Evolutionary conservation across 805 yeast genomes (phyloP), one percentile per base, ranked within the genome.

Genomic region (Yamadazyma laniorum): DNA sequence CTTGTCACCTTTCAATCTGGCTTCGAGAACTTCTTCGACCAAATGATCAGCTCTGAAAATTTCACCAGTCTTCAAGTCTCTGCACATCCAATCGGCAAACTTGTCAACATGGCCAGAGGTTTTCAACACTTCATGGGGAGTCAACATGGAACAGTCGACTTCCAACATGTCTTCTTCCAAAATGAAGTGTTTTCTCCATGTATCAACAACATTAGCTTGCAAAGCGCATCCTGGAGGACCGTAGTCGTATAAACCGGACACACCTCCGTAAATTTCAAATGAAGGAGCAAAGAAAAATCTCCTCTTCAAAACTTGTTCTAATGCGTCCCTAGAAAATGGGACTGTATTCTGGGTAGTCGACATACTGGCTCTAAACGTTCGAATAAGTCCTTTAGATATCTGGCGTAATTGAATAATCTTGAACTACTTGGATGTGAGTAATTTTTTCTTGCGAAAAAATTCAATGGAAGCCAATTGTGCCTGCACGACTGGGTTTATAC

Each of bases 141-240:
- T 93, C 67, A 93, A 74, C 90, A 93, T 90, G 42, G 99, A 88
- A 66, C 95, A 82, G 72, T 95, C 99, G 45, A 93, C 97, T 69
- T 93, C 99, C 58, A 90, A 77, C 98, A 93, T 93, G 59, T 93
- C 98, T 71, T 93, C 99, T 68, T 93, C 98, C 51, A 95, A 72
- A 45, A 93, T 82, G 63, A 93, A 93, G 68, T 93, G 99, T 65
- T 90, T 91, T 74, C 98, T 85, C 99, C 99, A 93, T 34, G 79
- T 75, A 58, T 95, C 99, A 45, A 93, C 73, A 46, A 93, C 76
- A 64, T 93, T 91, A 55, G 97, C 95, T 73, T 91, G 98, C 67
- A 93, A 79, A 9, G 98, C 95, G 72, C 98, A 91, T 47, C 99
- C 99, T 62, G 99, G 97, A 47, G 99, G 99, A 70, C 99, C 99